These are phyloP conservation scores for Kwoniella botswanensis DNA, from an alignment of 768 basidiomycete genomes.

Conservation along the genomic window DNA sequence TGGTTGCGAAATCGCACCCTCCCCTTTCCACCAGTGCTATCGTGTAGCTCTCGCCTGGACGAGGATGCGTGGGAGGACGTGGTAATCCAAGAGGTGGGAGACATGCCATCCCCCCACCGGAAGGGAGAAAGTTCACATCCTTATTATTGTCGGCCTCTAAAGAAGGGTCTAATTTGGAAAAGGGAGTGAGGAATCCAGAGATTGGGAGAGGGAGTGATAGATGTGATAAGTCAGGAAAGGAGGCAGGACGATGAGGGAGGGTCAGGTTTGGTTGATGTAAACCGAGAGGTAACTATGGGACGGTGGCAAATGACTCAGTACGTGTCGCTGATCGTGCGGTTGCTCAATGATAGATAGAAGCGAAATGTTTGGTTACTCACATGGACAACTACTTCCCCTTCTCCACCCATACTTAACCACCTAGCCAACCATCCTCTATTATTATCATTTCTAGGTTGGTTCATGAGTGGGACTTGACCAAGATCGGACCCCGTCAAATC, in stretches of 20 bases:
- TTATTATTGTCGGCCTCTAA: neutral
- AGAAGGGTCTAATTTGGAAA: constrained; percentile 18
- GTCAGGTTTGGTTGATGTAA: constrained; percentile 37
- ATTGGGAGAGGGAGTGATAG: constrained; percentile 33
- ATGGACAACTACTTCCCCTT: constrained; percentile 40
- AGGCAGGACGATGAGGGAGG: constrained; percentile 53
- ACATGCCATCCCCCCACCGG: constrained; percentile 25
- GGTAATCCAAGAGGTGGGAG: constrained; percentile 36
- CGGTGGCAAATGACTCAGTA: neutral
- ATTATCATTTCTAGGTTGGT: constrained; percentile 3
- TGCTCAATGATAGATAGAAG: no score
- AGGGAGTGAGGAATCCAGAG: constrained; percentile 36
- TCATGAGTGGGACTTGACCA: constrained; percentile 7
- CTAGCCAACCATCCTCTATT: constrained; percentile 31
- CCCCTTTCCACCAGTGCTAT: constrained; percentile 91
- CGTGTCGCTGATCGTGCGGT: no score
- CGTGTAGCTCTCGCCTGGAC: constrained; percentile 44
- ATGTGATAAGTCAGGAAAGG: constrained; percentile 42
- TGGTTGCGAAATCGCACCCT: constrained; percentile 86
- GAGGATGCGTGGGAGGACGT: constrained; percentile 10
- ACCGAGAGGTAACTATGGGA: neutral
- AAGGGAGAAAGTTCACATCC: neutral
- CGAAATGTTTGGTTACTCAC: constrained; percentile 40
- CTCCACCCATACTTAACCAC: constrained; percentile 49
- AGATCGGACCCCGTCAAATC: neutral